Percentiles rank a stretch among this genome's conserved stretches.
Conservation (phyloP, 306 rosid species). For the Citrullus mucosospermus region DNA sequence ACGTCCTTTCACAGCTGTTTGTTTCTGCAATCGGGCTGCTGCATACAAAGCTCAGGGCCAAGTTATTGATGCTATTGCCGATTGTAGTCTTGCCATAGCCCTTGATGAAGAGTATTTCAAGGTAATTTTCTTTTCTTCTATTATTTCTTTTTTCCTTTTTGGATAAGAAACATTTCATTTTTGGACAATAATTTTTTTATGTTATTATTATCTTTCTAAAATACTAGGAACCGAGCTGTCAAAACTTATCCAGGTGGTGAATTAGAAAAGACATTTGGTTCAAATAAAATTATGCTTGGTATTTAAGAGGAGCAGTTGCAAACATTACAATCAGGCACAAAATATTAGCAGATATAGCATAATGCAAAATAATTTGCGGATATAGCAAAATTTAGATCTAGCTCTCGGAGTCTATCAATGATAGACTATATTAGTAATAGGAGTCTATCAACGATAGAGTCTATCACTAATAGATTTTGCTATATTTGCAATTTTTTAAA, state of each 20-base stretch:
- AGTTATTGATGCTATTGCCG: slow-evolving; percentile 83
- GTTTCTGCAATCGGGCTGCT: slow-evolving; percentile 96
- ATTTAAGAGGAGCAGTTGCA: not conserved
- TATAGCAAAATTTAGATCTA: no score
- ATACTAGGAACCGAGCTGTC: not conserved
- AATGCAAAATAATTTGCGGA: no score
- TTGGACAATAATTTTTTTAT: no score
- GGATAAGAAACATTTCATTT: no score
- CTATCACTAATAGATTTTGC: no score
- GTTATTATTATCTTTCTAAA: not conserved
- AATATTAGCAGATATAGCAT: no score
- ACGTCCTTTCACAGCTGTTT: slow-evolving; percentile 75
- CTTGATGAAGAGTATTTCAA: slow-evolving; percentile 80
- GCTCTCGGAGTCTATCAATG: no score
- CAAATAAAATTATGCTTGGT: not conserved
- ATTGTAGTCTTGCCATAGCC: slow-evolving; percentile 91
- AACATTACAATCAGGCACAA: no score
- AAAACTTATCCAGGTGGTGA: not conserved
- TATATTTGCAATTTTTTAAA: no score
- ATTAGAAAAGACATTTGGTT: not conserved
- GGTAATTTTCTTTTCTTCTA: slow-evolving; percentile 26
- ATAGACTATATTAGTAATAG: no score
- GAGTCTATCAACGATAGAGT: no score
- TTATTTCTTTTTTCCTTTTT: not conserved
- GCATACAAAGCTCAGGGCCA: slow-evolving; percentile 88